Conservation (phyloP, 805 yeast species). For the Kluyveromyces siamensis region DNA sequence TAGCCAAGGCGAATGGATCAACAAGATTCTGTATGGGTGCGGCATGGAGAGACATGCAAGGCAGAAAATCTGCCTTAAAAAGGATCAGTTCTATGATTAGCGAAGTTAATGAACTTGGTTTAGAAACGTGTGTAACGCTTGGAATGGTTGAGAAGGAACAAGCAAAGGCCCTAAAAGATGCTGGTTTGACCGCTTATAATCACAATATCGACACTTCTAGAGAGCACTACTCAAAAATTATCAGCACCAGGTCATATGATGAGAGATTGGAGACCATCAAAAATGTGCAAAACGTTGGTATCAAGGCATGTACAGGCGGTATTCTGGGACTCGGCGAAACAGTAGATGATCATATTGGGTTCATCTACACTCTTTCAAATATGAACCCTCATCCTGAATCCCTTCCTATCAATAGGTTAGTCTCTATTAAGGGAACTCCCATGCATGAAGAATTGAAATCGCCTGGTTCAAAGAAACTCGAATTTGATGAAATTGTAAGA, state of each 20-base stretch:
- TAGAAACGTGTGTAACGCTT: constrained; percentile 74
- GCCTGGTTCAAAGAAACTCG: constrained; percentile 36
- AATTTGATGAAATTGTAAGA: constrained; percentile 54
- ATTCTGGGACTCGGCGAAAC: constrained; percentile 74
- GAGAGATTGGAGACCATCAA: constrained; percentile 60
- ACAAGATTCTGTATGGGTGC: constrained; percentile 82
- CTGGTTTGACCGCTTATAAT: constrained; percentile 75
- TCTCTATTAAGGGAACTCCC: constrained; percentile 75
- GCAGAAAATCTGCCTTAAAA: constrained; percentile 58
- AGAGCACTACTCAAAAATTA: constrained; percentile 66
- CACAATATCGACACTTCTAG: constrained; percentile 76
- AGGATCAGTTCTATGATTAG: constrained; percentile 57
- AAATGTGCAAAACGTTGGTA: constrained; percentile 54
- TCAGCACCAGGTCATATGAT: constrained; percentile 61
- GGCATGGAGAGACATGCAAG: constrained; percentile 82
- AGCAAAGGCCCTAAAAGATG: constrained; percentile 46
- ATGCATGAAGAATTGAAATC: constrained; percentile 45
- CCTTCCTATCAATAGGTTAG: constrained; percentile 68
- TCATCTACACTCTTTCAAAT: constrained; percentile 56
- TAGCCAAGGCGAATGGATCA: constrained; percentile 61
- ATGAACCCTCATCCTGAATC: constrained; percentile 73
- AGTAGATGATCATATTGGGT: constrained; percentile 59
- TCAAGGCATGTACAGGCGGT: constrained; percentile 72
- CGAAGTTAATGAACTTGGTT: constrained; percentile 51
- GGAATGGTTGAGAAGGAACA: constrained; percentile 71